Conservation (phyloP, 179 eudicot species). For the Sideroxylon spinosum region DNA sequence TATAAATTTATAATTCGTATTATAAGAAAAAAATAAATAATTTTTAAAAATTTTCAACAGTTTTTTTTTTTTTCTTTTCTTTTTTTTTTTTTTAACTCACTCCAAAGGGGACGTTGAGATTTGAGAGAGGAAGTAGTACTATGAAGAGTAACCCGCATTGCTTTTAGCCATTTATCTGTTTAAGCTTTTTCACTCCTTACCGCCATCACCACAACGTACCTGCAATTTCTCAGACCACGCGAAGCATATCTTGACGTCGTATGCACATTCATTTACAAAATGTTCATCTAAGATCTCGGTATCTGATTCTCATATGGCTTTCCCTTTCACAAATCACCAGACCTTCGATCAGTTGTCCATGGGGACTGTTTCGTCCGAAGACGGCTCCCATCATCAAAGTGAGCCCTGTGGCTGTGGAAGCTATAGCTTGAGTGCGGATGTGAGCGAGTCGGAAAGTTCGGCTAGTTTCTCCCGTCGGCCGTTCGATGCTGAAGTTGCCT, state of each 20-base stretch:
- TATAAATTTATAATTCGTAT: no score
- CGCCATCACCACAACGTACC: neutral
- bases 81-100: no score
- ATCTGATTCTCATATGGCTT: no score
- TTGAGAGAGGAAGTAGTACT: neutral
- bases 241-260: neutral
- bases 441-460: slow-evolving; percentile 77
- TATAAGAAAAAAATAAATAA: no score
- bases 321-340: no score
- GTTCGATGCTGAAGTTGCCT: slow-evolving; percentile 28
- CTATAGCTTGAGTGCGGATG: slow-evolving; percentile 65
- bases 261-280: no score
- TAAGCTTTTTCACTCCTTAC: slow-evolving; percentile 9
- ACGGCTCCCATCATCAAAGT: slow-evolving; percentile 18
- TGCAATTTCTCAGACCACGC: slow-evolving; percentile 4
- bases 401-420: slow-evolving; percentile 26
- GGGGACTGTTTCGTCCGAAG: slow-evolving; percentile 29
- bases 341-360: neutral
- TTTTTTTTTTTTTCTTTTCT: no score
- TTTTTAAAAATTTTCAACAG: no score
- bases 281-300: slow-evolving; percentile 4
- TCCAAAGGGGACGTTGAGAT: no score
- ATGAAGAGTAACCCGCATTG: neutral
- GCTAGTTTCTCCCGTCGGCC: slow-evolving; percentile 42
- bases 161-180: neutral